Evolutionary conservation across 192 early-diverging fungal species (phyloP).

Genomic region (Radiomyces spectabilis): DNA sequence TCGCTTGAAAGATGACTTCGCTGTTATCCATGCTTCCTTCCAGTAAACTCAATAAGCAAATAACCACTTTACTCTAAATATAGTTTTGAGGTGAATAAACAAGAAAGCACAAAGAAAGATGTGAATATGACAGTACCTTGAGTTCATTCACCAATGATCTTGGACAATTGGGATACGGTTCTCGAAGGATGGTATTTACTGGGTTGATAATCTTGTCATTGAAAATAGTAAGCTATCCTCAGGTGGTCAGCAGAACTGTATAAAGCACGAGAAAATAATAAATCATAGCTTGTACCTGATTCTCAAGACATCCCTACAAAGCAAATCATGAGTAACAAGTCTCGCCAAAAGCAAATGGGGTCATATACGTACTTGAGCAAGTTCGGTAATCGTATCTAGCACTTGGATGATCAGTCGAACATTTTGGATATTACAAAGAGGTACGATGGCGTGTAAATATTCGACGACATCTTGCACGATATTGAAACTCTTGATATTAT

Average conservation of each 20-base stretch:
- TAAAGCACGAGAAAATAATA: neutral
- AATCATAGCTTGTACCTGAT: constrained; percentile 6
- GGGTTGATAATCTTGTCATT: constrained; percentile 17
- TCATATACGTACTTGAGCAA: constrained; percentile 7
- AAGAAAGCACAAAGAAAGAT: neutral
- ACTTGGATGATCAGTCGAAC: constrained; percentile 16
- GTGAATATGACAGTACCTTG: constrained; percentile 1
- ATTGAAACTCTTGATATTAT: constrained; percentile 21
- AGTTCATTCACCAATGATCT: constrained; percentile 6
- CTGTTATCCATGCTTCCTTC: constrained; percentile 19
- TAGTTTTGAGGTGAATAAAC: neutral
- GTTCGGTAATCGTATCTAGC: constrained; percentile 15
- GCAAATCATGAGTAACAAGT: no score
- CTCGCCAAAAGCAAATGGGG: no score
- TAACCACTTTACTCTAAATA: constrained; percentile 13
- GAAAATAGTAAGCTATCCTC: constrained; percentile 16
- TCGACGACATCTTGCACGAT: constrained; percentile 18
- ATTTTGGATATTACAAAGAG: constrained; percentile 14
- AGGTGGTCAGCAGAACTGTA: neutral
- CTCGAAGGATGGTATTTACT: constrained; percentile 11
- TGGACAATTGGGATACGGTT: constrained; percentile 7
- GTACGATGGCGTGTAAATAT: constrained; percentile 12
- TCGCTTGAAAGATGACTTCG: constrained; percentile 12
- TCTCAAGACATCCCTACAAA: constrained; percentile 15
- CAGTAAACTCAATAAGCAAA: constrained; percentile 14